A percentile compares a stretch with the other conserved stretches of the same genome.
These are phyloP conservation scores for Grosmannia penicillata DNA, from an alignment of 2,329 filamentous ascomycete species.

Conservation along the genomic window DNA sequence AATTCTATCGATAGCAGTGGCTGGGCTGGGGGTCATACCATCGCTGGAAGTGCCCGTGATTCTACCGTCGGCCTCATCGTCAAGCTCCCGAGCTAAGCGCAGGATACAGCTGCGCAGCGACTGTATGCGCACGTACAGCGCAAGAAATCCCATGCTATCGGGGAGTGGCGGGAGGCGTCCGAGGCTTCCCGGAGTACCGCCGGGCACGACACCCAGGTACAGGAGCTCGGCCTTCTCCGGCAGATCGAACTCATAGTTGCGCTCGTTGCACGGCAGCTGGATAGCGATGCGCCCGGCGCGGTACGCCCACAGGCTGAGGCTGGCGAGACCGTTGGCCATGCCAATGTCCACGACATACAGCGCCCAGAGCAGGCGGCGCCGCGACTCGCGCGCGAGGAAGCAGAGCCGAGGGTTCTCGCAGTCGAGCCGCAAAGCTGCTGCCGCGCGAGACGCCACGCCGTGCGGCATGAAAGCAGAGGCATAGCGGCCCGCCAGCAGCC, in stretches of 20 bases:
- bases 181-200: conserved; percentile 21
- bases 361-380: conserved; percentile 32
- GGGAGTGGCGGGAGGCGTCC: conserved; percentile 28
- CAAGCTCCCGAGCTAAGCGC: too few species aligned
- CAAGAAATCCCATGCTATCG: conserved; percentile 39
- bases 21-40: too few species aligned
- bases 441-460: conserved; percentile 29
- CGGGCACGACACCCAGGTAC: too few species aligned
- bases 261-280: conserved; percentile 33
- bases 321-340: conserved; percentile 29
- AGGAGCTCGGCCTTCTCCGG: conserved; percentile 38
- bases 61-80: too few species aligned
- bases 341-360: conserved; percentile 31
- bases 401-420: conserved; percentile 30
- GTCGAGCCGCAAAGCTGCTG: conserved; percentile 33
- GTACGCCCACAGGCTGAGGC: conserved; percentile 29
- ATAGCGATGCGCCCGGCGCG: conserved; percentile 25
- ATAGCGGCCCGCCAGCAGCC: conserved; percentile 28
- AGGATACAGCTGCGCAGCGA: conserved; percentile 39
- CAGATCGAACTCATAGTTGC: conserved; percentile 40
- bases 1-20: too few species aligned
- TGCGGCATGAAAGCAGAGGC: conserved; percentile 33
- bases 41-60: too few species aligned
- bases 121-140: conserved; percentile 40
- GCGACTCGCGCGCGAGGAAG: conserved; percentile 27